Evolutionary conservation across 257 asterid genomes (phyloP).

Genomic region (Solanum arcanum): DNA sequence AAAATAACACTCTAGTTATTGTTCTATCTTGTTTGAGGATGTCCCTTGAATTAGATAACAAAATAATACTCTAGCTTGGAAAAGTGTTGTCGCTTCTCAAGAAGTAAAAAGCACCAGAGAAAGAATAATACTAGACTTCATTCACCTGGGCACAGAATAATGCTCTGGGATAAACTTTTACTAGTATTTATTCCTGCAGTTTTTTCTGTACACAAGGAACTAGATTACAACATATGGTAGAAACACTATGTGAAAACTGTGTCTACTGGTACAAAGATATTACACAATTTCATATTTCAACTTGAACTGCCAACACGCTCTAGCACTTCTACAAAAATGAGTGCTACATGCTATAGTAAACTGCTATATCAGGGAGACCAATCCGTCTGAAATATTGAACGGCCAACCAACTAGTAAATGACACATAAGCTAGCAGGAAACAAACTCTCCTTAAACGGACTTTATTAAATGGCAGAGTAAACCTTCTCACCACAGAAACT

Average conservation of each 20-base stretch:
- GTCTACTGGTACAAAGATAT: slow-evolving; percentile 17
- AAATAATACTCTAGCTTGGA: not conserved
- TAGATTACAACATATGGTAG: not conserved
- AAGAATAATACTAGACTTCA: not conserved
- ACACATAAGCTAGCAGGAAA: slow-evolving; percentile 58
- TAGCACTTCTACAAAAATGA: slow-evolving; percentile 22
- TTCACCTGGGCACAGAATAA: not conserved
- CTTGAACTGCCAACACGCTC: not conserved
- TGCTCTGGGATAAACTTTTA: not conserved
- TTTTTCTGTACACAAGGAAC: not conserved
- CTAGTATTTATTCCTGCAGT: not conserved
- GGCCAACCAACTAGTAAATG: slow-evolving; percentile 75
- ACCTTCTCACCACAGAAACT: slow-evolving; percentile 16
- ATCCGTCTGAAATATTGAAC: slow-evolving; percentile 51
- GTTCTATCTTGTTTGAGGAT: not conserved
- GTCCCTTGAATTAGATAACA: not conserved
- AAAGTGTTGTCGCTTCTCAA: not conserved
- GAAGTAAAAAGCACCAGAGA: not conserved
- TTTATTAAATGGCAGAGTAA: slow-evolving; percentile 7
- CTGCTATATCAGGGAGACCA: slow-evolving; percentile 40
- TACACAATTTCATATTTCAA: slow-evolving; percentile 15
- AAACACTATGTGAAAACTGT: not conserved
- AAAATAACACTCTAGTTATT: not conserved
- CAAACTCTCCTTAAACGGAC: slow-evolving; percentile 41
- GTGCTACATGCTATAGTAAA: slow-evolving; percentile 17